Evolutionary conservation across 2,329 filamentous ascomycete species (phyloP).

Genomic region (Sporothrix phasma): DNA sequence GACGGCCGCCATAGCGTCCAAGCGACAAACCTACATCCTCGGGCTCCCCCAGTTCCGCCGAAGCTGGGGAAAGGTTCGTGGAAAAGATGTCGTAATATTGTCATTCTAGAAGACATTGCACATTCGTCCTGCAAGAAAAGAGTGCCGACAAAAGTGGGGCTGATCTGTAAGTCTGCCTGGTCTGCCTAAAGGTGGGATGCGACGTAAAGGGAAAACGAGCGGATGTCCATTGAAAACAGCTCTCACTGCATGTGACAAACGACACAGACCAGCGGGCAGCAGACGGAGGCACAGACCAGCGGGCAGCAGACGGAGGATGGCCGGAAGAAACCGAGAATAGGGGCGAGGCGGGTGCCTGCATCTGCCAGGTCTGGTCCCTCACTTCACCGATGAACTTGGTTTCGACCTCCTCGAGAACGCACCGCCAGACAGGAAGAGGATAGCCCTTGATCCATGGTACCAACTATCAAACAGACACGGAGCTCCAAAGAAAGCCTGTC

Average conservation of each 20-base stretch:
- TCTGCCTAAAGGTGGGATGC: slow-evolving; percentile 10
- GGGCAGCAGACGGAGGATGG: too few relatives aligned
- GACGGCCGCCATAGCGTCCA: background rate
- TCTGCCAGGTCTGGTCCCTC: too few relatives aligned
- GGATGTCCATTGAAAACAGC: background rate
- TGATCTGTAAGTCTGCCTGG: slow-evolving; percentile 11
- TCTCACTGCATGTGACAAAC: background rate
- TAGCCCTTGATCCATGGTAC: too few relatives aligned
- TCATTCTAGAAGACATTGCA: background rate
- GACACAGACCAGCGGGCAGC: background rate
- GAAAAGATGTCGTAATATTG: background rate
- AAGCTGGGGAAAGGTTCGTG: background rate
- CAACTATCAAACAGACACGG: background rate
- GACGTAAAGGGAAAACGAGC: background rate
- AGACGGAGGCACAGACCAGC: background rate
- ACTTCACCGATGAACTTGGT: background rate
- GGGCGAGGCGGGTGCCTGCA: background rate
- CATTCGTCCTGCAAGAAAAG: background rate
- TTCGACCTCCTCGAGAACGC: background rate
- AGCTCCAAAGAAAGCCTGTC: slow-evolving; percentile 4
- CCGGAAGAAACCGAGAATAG: too few relatives aligned
- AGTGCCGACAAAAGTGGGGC: slow-evolving; percentile 8
- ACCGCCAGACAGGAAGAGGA: background rate
- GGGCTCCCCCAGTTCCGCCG: background rate
- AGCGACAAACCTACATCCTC: background rate